phyloP scores from a whole-genome alignment of 148 eudicot species.

The Linanthus parryae region DNA sequence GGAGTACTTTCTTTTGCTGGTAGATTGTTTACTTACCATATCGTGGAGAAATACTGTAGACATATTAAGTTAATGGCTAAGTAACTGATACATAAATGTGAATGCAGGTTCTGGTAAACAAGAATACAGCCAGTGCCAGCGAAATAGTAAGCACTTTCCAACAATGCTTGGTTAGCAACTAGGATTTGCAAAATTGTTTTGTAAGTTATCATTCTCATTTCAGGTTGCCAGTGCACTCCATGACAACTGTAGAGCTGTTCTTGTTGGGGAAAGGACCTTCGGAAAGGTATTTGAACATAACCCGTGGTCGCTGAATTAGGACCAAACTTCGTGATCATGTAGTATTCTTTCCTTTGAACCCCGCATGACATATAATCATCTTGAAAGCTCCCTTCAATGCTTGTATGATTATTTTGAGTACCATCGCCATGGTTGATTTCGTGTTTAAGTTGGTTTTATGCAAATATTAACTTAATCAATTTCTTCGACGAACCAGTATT shows the following conservation, averaged over 20 bases:
- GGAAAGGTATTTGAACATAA: too few species aligned
- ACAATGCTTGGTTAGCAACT: slow-evolving; percentile 4
- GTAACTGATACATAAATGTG: slow-evolving; percentile 4
- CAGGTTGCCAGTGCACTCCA: slow-evolving; percentile 99
- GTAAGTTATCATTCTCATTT: slow-evolving; percentile 15
- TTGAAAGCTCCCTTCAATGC: background rate
- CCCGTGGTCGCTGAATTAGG: background rate
- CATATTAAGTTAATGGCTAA: background rate
- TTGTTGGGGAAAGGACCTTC: slow-evolving; percentile 84
- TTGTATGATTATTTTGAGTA: background rate
- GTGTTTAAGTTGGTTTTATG: too few species aligned
- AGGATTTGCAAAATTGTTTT: slow-evolving; percentile 10
- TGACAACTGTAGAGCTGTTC: slow-evolving; percentile 93
- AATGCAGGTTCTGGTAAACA: slow-evolving; percentile 89
- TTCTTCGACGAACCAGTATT: too few species aligned
- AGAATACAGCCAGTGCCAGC: slow-evolving; percentile 94
- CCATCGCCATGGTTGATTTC: too few species aligned
- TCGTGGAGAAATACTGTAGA: too few species aligned
- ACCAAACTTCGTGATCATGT: background rate
- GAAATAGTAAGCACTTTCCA: slow-evolving; percentile 63
- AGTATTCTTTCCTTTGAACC: background rate
- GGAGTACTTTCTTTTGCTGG: too few species aligned
- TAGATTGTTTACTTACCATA: too few species aligned
- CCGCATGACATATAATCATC: background rate
- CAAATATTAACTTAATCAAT: too few species aligned